A percentile compares a stretch with the other conserved stretches of the same genome.
phyloP scores from a whole-genome alignment of 2,329 filamentous ascomycete genomes.

The Colletotrichum camelliae region DNA sequence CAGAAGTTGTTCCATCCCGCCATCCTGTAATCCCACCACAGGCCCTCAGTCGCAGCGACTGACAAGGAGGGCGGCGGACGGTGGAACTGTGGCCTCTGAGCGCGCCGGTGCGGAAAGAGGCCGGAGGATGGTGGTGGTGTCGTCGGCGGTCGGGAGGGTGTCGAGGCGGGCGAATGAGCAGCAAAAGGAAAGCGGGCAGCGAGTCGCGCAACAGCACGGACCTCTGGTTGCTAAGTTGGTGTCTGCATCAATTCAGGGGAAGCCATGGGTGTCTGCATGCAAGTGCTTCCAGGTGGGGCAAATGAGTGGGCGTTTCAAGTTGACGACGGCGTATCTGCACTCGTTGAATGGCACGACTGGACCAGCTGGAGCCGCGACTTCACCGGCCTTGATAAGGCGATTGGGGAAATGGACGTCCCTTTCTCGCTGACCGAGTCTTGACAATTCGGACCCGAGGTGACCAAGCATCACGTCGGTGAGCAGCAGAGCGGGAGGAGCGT shows the following conservation, averaged over 20 bases:
- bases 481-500: not conserved
- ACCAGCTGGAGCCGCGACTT: not conserved
- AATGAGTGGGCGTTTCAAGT: not conserved
- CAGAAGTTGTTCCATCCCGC: not conserved
- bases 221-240: constrained; percentile 5
- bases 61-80: not conserved
- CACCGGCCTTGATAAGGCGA: not conserved
- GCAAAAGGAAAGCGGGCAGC: not conserved
- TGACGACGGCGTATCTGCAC: not conserved
- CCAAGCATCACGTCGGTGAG: not conserved
- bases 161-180: not conserved
- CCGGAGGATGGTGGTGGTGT: not conserved
- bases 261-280: constrained; percentile 9
- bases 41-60: not conserved
- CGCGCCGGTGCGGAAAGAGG: not conserved
- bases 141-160: not conserved
- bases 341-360: not conserved
- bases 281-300: constrained; percentile 10
- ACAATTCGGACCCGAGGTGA: not conserved
- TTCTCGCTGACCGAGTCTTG: not conserved
- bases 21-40: constrained; percentile 1
- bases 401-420: not conserved
- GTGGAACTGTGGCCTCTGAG: not conserved
- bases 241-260: constrained; percentile 14
- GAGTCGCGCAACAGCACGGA: constrained; percentile 2